Evolutionary conservation across 257 asterid genomes (phyloP), one percentile per base, ranked within the genome.

Genomic region (Gentiana dahurica): DNA sequence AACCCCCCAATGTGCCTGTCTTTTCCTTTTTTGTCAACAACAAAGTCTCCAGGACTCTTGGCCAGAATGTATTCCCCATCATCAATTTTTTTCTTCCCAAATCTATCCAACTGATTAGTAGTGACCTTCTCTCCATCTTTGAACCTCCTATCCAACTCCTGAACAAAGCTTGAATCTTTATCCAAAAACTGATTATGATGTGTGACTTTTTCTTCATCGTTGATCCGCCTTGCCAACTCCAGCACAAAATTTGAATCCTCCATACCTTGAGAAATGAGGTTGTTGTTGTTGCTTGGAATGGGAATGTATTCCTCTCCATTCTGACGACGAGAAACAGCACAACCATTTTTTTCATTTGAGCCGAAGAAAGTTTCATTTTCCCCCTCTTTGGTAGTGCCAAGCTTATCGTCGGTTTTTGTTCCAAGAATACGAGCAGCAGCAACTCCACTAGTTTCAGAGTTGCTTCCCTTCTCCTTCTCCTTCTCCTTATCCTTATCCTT

Each of bases 181-280:
- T 24, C 24, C 24, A 24, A 24, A 24, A 24, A 24, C 24, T 24
- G 24, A 24, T 24, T 24, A 24, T 24, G 24, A 24, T 24, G 24
- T 33, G 58, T 55, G 54, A 69, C 71, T 56, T 65, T 75, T 59
- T 68, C 75, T 47, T 75, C 87, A 54, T 54, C 64, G 64, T 67
- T 79, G 64, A 69, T 77, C 75, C 95, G 74, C 80, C 79, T 66
- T 49, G 68, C 86, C 78, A 80, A 60, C 61, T 83, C 89, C 73
- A 53, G 80, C 57, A 72, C 75, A 69, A 68, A 77, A 69, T 77
- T 81, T 57, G 86, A 60, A 58, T 78, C 87, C 58, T 70, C 82
- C 11, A 50, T 65, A 50, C 49, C 75, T 59, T 36, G 68, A 58
- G 69, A 59, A 53, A 61, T 64, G 50, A 59, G 32, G 63, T 50